These are phyloP conservation scores for Ophiostoma himal-ulmi DNA, from an alignment of 2,329 filamentous ascomycete species.

Conservation along the genomic window DNA sequence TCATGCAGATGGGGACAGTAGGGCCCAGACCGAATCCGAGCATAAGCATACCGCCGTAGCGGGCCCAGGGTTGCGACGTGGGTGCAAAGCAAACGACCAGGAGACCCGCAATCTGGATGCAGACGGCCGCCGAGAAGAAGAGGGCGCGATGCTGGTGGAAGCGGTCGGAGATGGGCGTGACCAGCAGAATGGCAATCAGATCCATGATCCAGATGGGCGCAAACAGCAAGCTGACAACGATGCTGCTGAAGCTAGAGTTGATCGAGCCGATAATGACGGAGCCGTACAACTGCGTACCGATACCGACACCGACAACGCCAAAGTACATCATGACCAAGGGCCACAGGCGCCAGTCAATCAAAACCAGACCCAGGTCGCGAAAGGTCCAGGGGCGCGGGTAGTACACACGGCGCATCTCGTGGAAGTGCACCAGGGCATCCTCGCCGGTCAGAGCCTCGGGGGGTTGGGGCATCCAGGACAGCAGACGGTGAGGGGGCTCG, in stretches of 20 bases:
- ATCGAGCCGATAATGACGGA: constrained; percentile 80
- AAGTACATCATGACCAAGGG: constrained; percentile 88
- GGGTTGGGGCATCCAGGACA: constrained; percentile 61
- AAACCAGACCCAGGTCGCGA: constrained; percentile 61
- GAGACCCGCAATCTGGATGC: constrained; percentile 76
- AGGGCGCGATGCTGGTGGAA: constrained; percentile 74
- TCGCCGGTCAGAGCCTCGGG: constrained; percentile 68
- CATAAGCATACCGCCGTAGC: constrained; percentile 83
- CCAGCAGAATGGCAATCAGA: constrained; percentile 74
- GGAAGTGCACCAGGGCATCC: constrained; percentile 76
- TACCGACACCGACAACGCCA: constrained; percentile 86
- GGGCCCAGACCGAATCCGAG: constrained; percentile 86
- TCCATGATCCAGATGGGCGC: constrained; percentile 97
- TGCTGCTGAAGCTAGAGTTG: constrained; percentile 63
- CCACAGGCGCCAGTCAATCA: constrained; percentile 85
- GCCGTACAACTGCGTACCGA: constrained; percentile 82
- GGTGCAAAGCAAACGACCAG: constrained; percentile 69
- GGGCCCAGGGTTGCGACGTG: constrained; percentile 64
- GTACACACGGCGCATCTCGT: constrained; percentile 75
- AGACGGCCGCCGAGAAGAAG: constrained; percentile 72
- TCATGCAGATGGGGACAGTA: constrained; percentile 89
- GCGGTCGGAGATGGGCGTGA: constrained; percentile 80
- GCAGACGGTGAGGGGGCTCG: constrained; percentile 40
- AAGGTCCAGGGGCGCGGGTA: constrained; percentile 66
- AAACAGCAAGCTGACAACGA: constrained; percentile 75